phyloP scores from a whole-genome alignment of 768 basidiomycete genomes.

The Dentipellis fragilis region DNA sequence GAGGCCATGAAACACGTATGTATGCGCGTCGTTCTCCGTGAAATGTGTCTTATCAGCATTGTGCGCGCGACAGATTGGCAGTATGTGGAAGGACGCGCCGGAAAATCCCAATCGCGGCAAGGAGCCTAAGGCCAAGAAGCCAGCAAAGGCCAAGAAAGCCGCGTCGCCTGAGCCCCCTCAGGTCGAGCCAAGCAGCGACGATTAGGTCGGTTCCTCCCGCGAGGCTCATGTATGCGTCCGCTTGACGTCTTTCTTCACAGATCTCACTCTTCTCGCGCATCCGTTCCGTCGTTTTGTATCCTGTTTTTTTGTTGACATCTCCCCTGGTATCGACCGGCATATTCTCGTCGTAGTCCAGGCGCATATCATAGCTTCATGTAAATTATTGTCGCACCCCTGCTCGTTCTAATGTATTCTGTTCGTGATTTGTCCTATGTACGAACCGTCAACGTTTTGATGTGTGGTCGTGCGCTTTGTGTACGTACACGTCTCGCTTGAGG shows the following conservation, averaged over 20 bases:
- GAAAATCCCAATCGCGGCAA: constrained; percentile 59
- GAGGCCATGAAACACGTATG: constrained; percentile 43
- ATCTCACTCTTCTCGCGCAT: not conserved
- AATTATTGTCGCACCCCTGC: too few species aligned
- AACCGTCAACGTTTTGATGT: too few species aligned
- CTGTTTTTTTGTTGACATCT: too few species aligned
- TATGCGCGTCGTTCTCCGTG: not conserved
- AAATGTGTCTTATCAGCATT: not conserved
- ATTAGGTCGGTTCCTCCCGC: constrained; percentile 6
- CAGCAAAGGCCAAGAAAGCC: constrained; percentile 12
- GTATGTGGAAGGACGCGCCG: constrained; percentile 45
- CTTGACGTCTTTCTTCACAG: not conserved
- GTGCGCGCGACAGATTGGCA: constrained; percentile 34
- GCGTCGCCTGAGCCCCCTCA: constrained; percentile 3
- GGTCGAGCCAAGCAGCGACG: constrained; percentile 12
- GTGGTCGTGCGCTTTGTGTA: too few species aligned
- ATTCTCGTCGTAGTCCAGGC: too few species aligned
- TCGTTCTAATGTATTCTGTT: too few species aligned
- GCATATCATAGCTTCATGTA: too few species aligned
- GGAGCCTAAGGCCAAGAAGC: constrained; percentile 33
- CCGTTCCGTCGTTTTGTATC: not conserved
- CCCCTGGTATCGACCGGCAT: too few species aligned
- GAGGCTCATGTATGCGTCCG: not conserved
- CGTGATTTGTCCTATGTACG: too few species aligned
- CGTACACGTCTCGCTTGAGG: too few species aligned